Evolutionary conservation across 1,284 basidiomycete genomes (phyloP), one percentile per base, ranked within the genome.

Genomic region (Boletus austroedulis): DNA sequence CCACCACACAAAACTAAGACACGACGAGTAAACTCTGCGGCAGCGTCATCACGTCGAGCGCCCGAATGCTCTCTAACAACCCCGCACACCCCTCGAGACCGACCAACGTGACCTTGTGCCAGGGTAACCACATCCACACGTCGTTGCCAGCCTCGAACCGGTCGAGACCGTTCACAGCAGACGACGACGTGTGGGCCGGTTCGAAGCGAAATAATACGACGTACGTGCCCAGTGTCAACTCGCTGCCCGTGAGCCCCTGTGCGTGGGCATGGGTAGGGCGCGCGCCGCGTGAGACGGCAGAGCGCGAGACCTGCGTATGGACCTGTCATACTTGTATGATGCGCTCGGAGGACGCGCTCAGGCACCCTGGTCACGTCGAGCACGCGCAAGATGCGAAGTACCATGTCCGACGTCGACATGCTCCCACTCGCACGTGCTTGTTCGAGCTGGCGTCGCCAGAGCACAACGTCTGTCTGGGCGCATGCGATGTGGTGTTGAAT

Each of bases 391-490:
- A 80, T 65, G 10, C 67, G 71, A 1, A 77, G 67, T 24, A 62
- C 68, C 53, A 80, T 64, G 55, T 79, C 78, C 0, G 69, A 66
- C 34, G 54, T 45, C 6, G 65, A 26, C 60, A 58, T 43, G 56
- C 65, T 8, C 59, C 61, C 40, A 3, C 69, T 61, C 15, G 68
- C 62, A 4, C 67, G 32, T 8, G 66, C 69, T n/a, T 67, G 67
- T 36, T 77, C 75, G 50, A 75, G 69, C 53, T 81, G 80, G 50
- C 77, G 77, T 53, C 76, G 74, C 83, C 83, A 85, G 2, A 85
- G 71, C 14, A 73, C 62, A 34, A 80, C 72, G 15, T 76, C 72
- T 2, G 80, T 82, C 19, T 73, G 73, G 15, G 72, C 64, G 23
- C 75, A 76, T 19, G 74, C 65, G 40, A 81, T 76, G 34, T 74